Conservation (phyloP, 2,329 filamentous ascomycete species). For the Exophiala mesophila region DNA sequence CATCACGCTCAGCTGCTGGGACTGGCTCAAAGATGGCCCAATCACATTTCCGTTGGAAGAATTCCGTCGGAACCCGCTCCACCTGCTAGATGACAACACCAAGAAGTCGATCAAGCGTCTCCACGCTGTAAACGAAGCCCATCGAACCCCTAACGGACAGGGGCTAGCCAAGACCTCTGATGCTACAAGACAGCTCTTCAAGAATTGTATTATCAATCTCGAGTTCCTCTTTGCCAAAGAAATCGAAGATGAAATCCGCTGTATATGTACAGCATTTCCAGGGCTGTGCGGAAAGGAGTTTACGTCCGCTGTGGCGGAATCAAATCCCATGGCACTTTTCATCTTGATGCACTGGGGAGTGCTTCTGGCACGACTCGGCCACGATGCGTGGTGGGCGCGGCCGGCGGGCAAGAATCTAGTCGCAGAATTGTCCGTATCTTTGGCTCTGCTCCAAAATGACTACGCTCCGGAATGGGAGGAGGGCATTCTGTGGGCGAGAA, state of each 20-base stretch:
- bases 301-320: neutral
- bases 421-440: slow-evolving; percentile 12
- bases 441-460: neutral
- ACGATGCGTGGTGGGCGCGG: slow-evolving; percentile 20
- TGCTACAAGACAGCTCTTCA: neutral
- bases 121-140: neutral
- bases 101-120: neutral
- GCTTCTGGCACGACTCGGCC: slow-evolving; percentile 13
- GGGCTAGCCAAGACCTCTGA: neutral
- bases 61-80: neutral
- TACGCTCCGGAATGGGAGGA: neutral
- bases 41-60: neutral
- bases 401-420: slow-evolving; percentile 18
- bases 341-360: slow-evolving; percentile 24
- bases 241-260: neutral
- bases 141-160: neutral
- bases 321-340: slow-evolving; percentile 9
- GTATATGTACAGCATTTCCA: neutral
- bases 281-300: neutral
- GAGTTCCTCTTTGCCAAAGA: neutral
- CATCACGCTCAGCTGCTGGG: neutral
- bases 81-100: neutral
- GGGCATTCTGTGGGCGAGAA: neutral
- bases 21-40: neutral
- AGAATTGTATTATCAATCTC: neutral